Conservation (phyloP, 1,284 basidiomycete genomes). For the Sanghuangporus baumii region DNA sequence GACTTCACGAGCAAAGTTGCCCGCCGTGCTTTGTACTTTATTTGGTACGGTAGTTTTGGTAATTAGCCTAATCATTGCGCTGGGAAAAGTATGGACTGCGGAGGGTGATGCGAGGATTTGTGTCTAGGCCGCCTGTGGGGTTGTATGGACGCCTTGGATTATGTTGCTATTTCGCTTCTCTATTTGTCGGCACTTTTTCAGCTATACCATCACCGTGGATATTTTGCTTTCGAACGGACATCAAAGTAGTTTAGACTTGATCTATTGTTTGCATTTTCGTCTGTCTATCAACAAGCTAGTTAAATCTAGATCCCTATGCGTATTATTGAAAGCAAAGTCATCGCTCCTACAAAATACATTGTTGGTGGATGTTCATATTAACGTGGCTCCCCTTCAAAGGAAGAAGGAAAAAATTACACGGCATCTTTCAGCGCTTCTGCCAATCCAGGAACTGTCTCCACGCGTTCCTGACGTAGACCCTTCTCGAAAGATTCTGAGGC, state of each 20-base stretch:
- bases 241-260: neutral
- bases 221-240: neutral
- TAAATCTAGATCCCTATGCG: neutral
- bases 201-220: neutral
- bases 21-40: constrained; percentile 63
- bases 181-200: constrained; percentile 16
- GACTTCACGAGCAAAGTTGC: constrained; percentile 65
- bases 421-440: constrained; percentile 29
- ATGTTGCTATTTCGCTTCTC: constrained; percentile 19
- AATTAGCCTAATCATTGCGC: constrained; percentile 69
- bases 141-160: neutral
- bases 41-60: constrained; percentile 82
- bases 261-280: neutral
- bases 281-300: neutral
- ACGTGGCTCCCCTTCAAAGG: neutral
- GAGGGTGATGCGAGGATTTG: constrained; percentile 68
- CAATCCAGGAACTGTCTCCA: constrained; percentile 61
- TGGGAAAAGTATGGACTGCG: constrained; percentile 70
- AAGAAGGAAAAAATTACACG: neutral
- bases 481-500: constrained; percentile 70
- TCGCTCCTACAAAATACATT: neutral
- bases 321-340: neutral
- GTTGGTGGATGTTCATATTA: too few relatives aligned
- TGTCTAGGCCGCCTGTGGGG: constrained; percentile 30
- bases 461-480: constrained; percentile 62